Conservation (phyloP, 768 basidiomycete genomes). For the Epithele typhae region DNA sequence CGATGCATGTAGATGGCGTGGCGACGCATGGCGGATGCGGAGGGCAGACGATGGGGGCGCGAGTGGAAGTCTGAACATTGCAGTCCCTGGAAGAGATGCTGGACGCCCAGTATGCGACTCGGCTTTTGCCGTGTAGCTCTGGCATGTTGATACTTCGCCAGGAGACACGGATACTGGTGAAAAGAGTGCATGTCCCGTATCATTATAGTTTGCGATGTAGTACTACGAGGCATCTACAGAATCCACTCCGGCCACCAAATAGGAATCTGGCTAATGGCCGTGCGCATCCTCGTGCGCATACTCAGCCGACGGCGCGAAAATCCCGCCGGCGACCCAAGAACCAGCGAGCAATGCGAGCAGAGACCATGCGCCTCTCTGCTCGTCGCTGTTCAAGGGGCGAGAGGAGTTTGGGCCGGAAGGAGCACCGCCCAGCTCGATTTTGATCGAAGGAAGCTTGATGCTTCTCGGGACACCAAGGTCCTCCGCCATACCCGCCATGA, state of each 20-base stretch:
- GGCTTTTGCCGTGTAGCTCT: too few relatives aligned
- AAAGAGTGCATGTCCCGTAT: too few relatives aligned
- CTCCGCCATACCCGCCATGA: slow-evolving; percentile 34
- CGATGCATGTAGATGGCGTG: slow-evolving; percentile 16
- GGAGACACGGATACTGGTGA: too few relatives aligned
- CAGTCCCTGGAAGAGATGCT: slow-evolving; percentile 3
- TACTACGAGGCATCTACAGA: too few relatives aligned
- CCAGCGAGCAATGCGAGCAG: slow-evolving; percentile 45
- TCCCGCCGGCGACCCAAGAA: slow-evolving; percentile 43
- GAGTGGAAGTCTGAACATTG: slow-evolving; percentile 13
- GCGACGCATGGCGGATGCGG: neutral
- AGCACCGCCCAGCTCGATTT: slow-evolving; percentile 15
- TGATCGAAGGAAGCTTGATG: slow-evolving; percentile 16
- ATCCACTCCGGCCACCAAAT: too few relatives aligned
- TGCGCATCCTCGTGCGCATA: slow-evolving; percentile 11
- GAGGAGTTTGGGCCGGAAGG: slow-evolving; percentile 18
- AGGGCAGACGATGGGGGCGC: slow-evolving; percentile 1
- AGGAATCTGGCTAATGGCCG: too few relatives aligned
- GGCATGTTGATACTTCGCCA: too few relatives aligned
- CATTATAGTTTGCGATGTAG: too few relatives aligned
- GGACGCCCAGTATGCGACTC: too few relatives aligned
- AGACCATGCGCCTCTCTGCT: slow-evolving; percentile 44
- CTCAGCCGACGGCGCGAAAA: slow-evolving; percentile 19
- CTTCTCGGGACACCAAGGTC: slow-evolving; percentile 33
- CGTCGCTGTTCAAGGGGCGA: slow-evolving; percentile 37